phyloP scores from a whole-genome alignment of 768 basidiomycete genomes.

The Austroboletus festivus region DNA sequence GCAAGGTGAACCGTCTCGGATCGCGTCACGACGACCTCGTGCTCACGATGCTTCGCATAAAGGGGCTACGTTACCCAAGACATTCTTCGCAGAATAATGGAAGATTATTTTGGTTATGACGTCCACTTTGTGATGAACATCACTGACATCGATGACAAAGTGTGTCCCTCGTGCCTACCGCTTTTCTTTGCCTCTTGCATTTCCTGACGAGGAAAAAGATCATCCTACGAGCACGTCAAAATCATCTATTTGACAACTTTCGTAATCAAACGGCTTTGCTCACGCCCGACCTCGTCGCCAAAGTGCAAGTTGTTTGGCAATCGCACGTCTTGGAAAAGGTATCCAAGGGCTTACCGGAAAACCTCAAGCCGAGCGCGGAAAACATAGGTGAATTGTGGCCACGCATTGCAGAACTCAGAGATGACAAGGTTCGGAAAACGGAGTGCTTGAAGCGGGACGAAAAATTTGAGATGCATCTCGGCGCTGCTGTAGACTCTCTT shows the following conservation, averaged over 20 bases:
- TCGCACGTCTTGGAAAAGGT: constrained; percentile 62
- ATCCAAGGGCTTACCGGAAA: constrained; percentile 55
- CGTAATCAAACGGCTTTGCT: constrained; percentile 51
- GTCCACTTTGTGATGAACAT: constrained; percentile 99
- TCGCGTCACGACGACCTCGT: constrained; percentile 1
- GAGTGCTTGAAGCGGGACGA: constrained; percentile 77
- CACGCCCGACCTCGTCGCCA: constrained; percentile 53
- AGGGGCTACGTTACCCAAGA: constrained; percentile 72
- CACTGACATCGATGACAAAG: constrained; percentile 99
- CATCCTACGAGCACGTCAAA: constrained; percentile 85
- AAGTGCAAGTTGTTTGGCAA: constrained; percentile 62
- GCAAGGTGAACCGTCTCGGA: constrained; percentile 58
- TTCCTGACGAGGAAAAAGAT: constrained; percentile 54
- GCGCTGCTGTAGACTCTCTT: constrained; percentile 60
- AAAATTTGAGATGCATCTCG: constrained; percentile 89
- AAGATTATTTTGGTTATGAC: constrained; percentile 96
- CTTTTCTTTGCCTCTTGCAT: background rate
- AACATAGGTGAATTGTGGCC: constrained; percentile 54
- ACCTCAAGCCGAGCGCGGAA: constrained; percentile 46
- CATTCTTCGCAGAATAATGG: constrained; percentile 63
- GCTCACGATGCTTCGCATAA: constrained; percentile 3
- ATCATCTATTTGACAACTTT: constrained; percentile 65
- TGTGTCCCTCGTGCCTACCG: constrained; percentile 34
- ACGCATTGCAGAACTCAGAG: constrained; percentile 45
- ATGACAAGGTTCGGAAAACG: constrained; percentile 62